Percentiles rank a stretch among this genome's conserved stretches.
Evolutionary conservation across 1,139 yeast species (phyloP).

Genomic region (Trichomonascaceae sp.): DNA sequence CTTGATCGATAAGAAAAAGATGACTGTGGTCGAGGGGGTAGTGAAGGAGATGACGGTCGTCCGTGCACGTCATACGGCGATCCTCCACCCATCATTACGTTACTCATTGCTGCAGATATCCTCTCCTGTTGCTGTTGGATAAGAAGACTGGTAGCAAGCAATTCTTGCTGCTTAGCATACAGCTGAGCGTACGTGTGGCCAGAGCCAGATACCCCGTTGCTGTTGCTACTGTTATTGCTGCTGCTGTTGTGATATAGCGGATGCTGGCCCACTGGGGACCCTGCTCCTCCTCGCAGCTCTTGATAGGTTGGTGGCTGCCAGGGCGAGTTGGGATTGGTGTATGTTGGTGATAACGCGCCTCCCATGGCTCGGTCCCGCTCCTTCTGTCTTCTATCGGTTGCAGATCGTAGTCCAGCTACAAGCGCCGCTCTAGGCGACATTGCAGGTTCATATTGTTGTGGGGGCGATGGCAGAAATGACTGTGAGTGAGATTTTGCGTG

Average conservation of each 20-base stretch:
- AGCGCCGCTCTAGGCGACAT: conserved; percentile 20
- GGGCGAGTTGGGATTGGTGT: conserved; percentile 5
- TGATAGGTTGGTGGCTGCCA: background rate
- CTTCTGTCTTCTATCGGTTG: conserved; percentile 21
- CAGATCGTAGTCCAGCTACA: conserved; percentile 22
- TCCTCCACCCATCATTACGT: conserved; percentile 5
- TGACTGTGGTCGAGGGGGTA: conserved; percentile 17
- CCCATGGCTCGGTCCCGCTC: conserved; percentile 11
- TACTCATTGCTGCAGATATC: conserved; percentile 21
- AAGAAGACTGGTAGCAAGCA: conserved; percentile 20
- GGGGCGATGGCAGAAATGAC: too few species aligned
- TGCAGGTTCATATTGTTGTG: too few species aligned
- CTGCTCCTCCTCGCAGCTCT: too few species aligned
- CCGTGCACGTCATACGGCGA: background rate
- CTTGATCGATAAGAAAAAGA: conserved; percentile 13
- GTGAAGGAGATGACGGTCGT: conserved; percentile 15
- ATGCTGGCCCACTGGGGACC: too few species aligned
- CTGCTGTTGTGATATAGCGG: background rate
- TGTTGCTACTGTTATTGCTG: background rate
- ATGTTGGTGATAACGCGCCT: conserved; percentile 2
- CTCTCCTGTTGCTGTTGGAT: conserved; percentile 26
- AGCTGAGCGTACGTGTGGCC: conserved; percentile 19
- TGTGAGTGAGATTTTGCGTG: too few species aligned
- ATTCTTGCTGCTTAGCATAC: conserved; percentile 28
- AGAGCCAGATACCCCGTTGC: background rate